Percentiles rank a stretch among this genome's conserved stretches.
Conservation (phyloP, 202 grass and related monocot genomes). For the Brachypodium distachyon region DNA sequence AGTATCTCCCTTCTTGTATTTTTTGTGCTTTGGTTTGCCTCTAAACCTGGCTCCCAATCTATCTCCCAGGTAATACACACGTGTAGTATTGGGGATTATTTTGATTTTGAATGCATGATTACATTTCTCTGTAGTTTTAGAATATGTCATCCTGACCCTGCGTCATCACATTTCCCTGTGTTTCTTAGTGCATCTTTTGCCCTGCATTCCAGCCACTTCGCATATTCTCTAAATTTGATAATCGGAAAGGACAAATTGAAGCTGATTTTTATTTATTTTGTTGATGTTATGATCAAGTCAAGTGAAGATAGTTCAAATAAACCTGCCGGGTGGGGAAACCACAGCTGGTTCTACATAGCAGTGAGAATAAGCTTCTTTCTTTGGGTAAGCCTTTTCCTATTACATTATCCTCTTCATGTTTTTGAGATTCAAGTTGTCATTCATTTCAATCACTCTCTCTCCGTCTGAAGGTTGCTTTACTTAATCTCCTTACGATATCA, state of each 20-base stretch:
- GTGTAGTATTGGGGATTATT: neutral
- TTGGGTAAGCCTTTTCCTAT: slow-evolving; percentile 47
- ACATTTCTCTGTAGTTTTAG: neutral
- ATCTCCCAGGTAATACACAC: slow-evolving; percentile 36
- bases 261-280: slow-evolving; percentile 3
- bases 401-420: neutral
- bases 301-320: slow-evolving; percentile 40
- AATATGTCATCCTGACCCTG: neutral
- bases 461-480: slow-evolving; percentile 68
- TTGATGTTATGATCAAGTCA: slow-evolving; percentile 23
- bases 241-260: neutral
- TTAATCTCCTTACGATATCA: slow-evolving; percentile 94
- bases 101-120: neutral
- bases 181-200: neutral
- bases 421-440: neutral
- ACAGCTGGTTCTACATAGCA: slow-evolving; percentile 74
- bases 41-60: slow-evolving; percentile 25
- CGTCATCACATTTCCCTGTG: neutral
- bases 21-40: slow-evolving; percentile 80
- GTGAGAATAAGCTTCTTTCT: slow-evolving; percentile 81
- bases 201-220: neutral
- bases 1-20: slow-evolving; percentile 82
- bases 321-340: slow-evolving; percentile 47
- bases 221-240: neutral
- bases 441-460: slow-evolving; percentile 12